Base-by-base conservation (phyloP, 2,329 filamentous ascomycete species). In the Rachicladosporium sp. region DNA sequence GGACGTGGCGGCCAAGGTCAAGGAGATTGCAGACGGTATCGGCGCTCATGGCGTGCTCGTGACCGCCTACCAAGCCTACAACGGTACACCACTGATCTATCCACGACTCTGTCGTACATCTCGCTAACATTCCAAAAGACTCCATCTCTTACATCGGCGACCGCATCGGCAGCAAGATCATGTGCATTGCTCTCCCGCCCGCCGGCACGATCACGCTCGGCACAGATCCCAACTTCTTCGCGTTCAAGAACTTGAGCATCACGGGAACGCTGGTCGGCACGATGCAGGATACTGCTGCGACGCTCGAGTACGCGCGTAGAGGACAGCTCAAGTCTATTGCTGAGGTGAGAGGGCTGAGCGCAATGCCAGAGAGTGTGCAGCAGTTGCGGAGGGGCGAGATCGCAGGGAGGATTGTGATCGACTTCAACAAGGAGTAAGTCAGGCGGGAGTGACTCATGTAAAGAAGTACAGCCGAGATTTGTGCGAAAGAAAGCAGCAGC, bases 361-460 rank as follows among this genome's bases (percentile, higher is more conserved):
- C 62, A 31, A 61, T 73, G 33, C 56, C 70, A n/a, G 69, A 74
- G 46, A 68, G 64, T n/a, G 67, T 74, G 12, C 62, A 71, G 49
- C 66, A 67, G 47, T 49, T 74, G 46, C 59, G 59, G 39, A 59
- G 57, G 30, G 70, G 69, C 1, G 60, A 74, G 47, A 62, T 74
- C 33, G 67, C 69, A 5, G 71, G 71, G 2, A 55, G 70, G 11
- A 64, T 70, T 33, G 70, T 74, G 9, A 61, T 74, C 12, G 67
- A 73, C 48, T 74, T 74, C 46, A 70, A 73, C 44, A 58, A 53
- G 47, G 49, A 54, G 27, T 57, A 13, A 29, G 19, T 19, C 15
- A 19, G 15, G 15, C 15, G 15, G 15, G 15, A 19, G 15, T 19
- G 15, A 19, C 15, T 19, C 15, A 19, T 19, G 15, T 19, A 19